Percentiles rank a stretch among this genome's conserved stretches.
Evolutionary conservation across 306 rosid species (phyloP).

Genomic region (Vachellia pachyceras): DNA sequence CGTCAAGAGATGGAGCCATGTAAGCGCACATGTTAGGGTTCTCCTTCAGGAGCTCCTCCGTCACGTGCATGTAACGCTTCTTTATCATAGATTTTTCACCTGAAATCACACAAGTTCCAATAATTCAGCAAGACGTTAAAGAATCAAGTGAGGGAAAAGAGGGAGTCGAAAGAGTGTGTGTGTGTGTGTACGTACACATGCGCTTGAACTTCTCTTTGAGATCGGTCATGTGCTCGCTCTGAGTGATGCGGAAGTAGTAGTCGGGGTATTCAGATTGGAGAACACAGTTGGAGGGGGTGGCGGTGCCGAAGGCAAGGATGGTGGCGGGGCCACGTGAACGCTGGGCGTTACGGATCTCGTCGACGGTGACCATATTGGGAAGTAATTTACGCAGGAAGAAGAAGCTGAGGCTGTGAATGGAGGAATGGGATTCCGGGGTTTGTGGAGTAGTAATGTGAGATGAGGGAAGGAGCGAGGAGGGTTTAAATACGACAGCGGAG

Average conservation of each 20-base stretch:
- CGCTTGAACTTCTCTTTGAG: slow-evolving; percentile 68
- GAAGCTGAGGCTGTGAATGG: too few relatives aligned
- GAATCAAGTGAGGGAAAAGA: background rate
- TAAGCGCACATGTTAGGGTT: slow-evolving; percentile 56
- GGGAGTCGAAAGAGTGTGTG: too few relatives aligned
- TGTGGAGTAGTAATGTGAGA: background rate
- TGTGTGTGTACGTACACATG: slow-evolving; percentile 52
- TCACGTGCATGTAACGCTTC: slow-evolving; percentile 63
- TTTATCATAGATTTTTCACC: slow-evolving; percentile 71
- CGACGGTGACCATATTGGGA: slow-evolving; percentile 55
- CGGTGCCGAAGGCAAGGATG: slow-evolving; percentile 63
- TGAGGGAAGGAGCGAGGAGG: background rate
- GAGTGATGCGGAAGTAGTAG: slow-evolving; percentile 67
- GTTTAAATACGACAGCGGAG: background rate
- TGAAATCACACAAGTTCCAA: slow-evolving; percentile 29
- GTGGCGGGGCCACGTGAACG: slow-evolving; percentile 63
- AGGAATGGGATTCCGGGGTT: background rate
- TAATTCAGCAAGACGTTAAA: background rate
- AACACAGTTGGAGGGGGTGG: slow-evolving; percentile 53
- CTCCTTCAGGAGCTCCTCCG: slow-evolving; percentile 56
- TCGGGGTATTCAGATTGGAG: slow-evolving; percentile 60
- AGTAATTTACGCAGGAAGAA: too few relatives aligned
- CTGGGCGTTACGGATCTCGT: slow-evolving; percentile 59
- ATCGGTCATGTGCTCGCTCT: slow-evolving; percentile 64
- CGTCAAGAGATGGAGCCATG: slow-evolving; percentile 72